Conservation (phyloP, 257 asterid genomes). For the Lithospermum erythrorhizon region DNA sequence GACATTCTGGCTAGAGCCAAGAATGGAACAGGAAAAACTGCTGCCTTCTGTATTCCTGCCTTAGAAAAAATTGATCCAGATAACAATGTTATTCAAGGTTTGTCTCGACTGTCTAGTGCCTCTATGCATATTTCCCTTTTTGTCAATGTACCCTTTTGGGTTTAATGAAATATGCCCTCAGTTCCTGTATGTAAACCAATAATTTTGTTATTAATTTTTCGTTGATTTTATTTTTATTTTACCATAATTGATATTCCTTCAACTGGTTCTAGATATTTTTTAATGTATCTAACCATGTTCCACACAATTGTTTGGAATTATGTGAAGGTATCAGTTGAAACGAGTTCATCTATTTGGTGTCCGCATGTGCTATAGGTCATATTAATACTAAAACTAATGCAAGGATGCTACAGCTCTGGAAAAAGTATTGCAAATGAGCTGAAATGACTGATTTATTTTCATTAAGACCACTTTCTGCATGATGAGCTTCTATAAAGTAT, state of each 20-base stretch:
- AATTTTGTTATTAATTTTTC: too few relatives aligned
- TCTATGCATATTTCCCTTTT: background rate
- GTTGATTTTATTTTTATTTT: too few relatives aligned
- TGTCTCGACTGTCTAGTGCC: conserved; percentile 10
- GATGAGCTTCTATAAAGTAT: background rate
- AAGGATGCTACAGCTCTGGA: background rate
- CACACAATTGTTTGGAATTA: too few relatives aligned
- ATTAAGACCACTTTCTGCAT: background rate
- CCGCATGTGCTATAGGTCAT: too few relatives aligned
- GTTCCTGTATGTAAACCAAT: background rate
- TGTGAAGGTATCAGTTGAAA: background rate
- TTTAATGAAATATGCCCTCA: background rate
- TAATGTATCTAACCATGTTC: too few relatives aligned
- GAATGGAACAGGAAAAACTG: conserved; percentile 94
- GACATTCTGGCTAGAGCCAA: conserved; percentile 90
- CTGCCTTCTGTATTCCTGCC: conserved; percentile 84
- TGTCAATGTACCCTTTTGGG: background rate
- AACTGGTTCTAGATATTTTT: too few relatives aligned
- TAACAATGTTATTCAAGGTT: conserved; percentile 81
- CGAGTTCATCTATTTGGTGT: too few relatives aligned
- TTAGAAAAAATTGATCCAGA: conserved; percentile 84
- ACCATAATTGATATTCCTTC: too few relatives aligned
- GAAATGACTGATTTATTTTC: background rate
- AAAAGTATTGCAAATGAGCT: background rate
- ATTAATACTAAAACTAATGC: background rate